Evolutionary conservation across 495 filamentous ascomycete genomes (phyloP), one percentile per base, ranked within the genome.

Genomic region (Aspergillus biplanus): DNA sequence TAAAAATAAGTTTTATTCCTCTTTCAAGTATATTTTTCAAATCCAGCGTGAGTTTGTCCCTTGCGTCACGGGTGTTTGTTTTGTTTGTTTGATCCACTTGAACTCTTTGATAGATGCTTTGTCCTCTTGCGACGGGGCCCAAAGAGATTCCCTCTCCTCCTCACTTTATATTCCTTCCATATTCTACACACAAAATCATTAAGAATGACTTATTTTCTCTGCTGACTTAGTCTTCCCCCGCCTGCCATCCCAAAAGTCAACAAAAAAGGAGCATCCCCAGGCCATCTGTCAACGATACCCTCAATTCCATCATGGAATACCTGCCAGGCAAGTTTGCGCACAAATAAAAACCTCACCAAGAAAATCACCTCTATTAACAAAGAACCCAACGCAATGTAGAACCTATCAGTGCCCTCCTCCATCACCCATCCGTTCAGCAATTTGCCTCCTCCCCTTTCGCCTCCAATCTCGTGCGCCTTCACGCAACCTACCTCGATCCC

Each of bases 401-500:
- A 48, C 50, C 57, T 39, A 27, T 59, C 6, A 34, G 34, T 35
- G 55, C 56, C 5, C 59, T 62, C 6, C n/a, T 56, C 32, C 55
- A 49, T 16, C 59, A 66, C 33, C 69, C 75, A 56, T 59, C 67
- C 5, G 37, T 74, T 55, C 73, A 76, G 67, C 67, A 74, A 60
- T 49, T 69, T 37, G 32, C 65, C 56, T 52, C 62, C 12, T 63
- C 67, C 47, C 54, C 62, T 11, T 6, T 67, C 62, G 50, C 62
- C 33, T 52, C 65, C 18, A 58, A 65, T 58, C 47, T 67, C 62
- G 56, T 69, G 52, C 65, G 71, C 68, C 59, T 83, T 48, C 73
- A 73, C 62, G 66, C 71, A 35, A 59, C 75, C 66, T 77, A 76
- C 64, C 62, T 82, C 13, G 68, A 75, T 33, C 75, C 78, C 18